Base-by-base conservation (phyloP, 1,284 basidiomycete genomes). In the Somion occarium region DNA sequence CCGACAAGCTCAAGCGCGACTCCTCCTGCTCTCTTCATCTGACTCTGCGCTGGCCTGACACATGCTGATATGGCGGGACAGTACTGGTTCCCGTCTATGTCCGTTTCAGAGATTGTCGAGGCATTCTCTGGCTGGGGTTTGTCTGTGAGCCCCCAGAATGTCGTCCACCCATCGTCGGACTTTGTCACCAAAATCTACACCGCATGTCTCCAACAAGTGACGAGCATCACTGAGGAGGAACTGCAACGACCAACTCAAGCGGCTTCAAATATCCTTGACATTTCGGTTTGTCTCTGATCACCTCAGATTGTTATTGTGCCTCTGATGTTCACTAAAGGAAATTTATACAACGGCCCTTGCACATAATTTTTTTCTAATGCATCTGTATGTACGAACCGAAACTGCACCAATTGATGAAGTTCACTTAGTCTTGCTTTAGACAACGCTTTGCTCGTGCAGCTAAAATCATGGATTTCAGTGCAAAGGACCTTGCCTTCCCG, bases 381-480 rank as follows among this genome's bases (percentile, higher is more conserved):
- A 68, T 39, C 53, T 68, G 66, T 64, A 48, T 23, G 63, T 50
- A 39, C 15, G 11, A n/a, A n/a, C n/a, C n/a, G n/a, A n/a, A n/a
- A 24, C 27, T 26, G 1, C 11, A 11, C 15, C 15, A 3, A 20
- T 15, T 15, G 7, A 45, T 24, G 15, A n/a, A n/a, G n/a, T n/a
- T n/a, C n/a, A n/a, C n/a, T n/a, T n/a, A 12, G 41, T 43, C 47
- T 22, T n/a, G 5, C n/a, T 20, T 0, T 57, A 88, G 85, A 15
- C 75, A 78, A 38, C 78, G 83, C 39, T 80, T 93, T 34, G 85
- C 88, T 1, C 72, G 69, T 42, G 81, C 85, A 1, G 88, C 91
- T n/a, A 78, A 84, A 52, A 78, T 93, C 44, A 76, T 82, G 54
- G 83, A 87, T 64, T 94, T 95, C 66, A 83, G 76, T 55, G 73